Evolutionary conservation across 73 alveolate species (phyloP).

Genomic region (Tetrahymena elliotti): DNA sequence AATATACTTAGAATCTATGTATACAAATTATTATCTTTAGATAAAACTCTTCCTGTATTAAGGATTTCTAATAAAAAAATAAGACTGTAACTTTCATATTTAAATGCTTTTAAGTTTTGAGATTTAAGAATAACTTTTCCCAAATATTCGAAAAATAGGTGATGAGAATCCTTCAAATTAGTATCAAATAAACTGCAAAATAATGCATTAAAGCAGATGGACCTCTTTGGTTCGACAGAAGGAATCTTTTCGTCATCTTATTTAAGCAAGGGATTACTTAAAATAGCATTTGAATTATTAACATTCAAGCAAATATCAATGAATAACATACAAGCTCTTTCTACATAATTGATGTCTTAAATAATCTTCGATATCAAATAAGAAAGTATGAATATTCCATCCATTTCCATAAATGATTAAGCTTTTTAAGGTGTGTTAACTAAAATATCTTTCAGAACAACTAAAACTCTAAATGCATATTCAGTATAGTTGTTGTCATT

Average conservation of each 20-base stretch:
- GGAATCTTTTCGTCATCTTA: not conserved
- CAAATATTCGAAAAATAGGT: not conserved
- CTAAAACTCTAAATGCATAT: not conserved
- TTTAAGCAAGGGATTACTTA: not conserved
- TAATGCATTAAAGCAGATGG: not conserved
- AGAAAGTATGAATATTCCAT: not conserved
- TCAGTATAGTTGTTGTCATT: not conserved
- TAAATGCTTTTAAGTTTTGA: not conserved
- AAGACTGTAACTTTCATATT: not conserved
- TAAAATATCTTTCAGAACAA: not conserved
- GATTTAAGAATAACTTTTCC: not conserved
- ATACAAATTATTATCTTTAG: not conserved
- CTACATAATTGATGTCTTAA: not conserved
- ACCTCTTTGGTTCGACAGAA: not conserved
- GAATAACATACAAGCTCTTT: not conserved
- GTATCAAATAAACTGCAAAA: not conserved
- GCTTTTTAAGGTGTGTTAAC: not conserved
- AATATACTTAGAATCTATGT: not conserved
- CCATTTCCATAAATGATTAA: not conserved
- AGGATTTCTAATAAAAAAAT: not conserved
- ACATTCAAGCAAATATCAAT: not conserved
- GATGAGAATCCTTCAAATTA: not conserved
- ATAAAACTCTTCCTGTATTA: not conserved
- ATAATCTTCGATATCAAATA: not conserved
- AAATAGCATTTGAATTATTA: not conserved